Conservation (phyloP, 225 moss, liverwort and hornwort species). For the Climacium dendroides region DNA sequence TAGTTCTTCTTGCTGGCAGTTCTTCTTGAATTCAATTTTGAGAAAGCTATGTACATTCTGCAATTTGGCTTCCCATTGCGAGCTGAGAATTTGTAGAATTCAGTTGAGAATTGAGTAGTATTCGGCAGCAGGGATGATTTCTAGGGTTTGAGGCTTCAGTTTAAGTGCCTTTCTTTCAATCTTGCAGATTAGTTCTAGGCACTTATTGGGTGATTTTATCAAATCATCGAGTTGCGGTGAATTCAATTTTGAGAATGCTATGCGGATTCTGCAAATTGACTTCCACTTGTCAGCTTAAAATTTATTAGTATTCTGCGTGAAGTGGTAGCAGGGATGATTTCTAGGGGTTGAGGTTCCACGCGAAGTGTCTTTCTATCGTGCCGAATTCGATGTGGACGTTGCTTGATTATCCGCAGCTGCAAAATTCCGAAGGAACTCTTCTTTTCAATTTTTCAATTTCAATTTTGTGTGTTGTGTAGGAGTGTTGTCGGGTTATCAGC, state of each 20-base stretch:
- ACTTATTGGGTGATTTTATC: not conserved
- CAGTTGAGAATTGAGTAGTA: not conserved
- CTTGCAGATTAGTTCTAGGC: not conserved
- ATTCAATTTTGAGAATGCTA: not conserved
- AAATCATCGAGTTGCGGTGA: not conserved
- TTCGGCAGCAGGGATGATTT: not conserved
- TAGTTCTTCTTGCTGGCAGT: not conserved
- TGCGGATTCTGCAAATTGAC: not conserved
- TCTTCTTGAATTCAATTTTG: not conserved
- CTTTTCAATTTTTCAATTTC: not conserved
- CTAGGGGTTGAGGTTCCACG: not conserved
- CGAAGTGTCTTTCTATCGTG: not conserved
- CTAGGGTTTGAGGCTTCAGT: not conserved
- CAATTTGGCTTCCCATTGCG: no score
- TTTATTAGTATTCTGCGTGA: not conserved
- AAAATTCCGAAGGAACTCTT: not conserved
- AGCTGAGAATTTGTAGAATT: not conserved
- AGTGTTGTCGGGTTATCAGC: constrained; percentile 20
- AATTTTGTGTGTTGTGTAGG: not conserved
- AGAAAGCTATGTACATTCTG: not conserved
- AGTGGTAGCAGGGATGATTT: not conserved
- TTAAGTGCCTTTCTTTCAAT: not conserved
- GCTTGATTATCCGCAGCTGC: not conserved
- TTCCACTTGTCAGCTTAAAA: not conserved
- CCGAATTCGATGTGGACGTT: not conserved